These are phyloP conservation scores for Phytopythium montanum DNA, from an alignment of 352 stramenopile genomes.

Conservation along the genomic window DNA sequence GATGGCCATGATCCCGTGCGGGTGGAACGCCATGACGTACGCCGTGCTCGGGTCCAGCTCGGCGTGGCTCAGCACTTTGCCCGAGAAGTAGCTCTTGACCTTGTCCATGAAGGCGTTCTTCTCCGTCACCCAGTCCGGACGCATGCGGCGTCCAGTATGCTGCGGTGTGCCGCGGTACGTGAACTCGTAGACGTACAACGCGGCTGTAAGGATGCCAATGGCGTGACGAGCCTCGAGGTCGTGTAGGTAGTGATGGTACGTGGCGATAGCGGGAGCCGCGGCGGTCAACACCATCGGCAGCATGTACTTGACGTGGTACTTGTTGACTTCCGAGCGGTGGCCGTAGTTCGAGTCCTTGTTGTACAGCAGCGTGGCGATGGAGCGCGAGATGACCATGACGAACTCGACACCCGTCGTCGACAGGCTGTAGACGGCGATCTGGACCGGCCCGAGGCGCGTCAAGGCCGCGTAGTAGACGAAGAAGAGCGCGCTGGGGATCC, in stretches of 20 bases:
- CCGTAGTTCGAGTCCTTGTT: slow-evolving; percentile 55
- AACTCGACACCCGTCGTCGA: slow-evolving; percentile 36
- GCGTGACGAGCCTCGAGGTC: slow-evolving; percentile 38
- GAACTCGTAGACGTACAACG: slow-evolving; percentile 63
- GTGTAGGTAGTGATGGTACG: slow-evolving; percentile 50
- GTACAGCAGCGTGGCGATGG: slow-evolving; percentile 54
- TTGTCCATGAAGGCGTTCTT: slow-evolving; percentile 50
- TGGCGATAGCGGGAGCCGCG: slow-evolving; percentile 36
- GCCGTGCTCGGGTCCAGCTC: slow-evolving; percentile 50
- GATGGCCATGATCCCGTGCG: slow-evolving; percentile 75
- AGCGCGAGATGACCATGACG: slow-evolving; percentile 53
- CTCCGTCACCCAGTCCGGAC: slow-evolving; percentile 33
- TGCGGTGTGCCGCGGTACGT: slow-evolving; percentile 67
- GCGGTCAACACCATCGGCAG: slow-evolving; percentile 34
- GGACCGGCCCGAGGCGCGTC: slow-evolving; percentile 31
- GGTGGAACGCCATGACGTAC: slow-evolving; percentile 79
- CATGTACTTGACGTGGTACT: slow-evolving; percentile 54
- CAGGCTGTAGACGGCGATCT: slow-evolving; percentile 41
- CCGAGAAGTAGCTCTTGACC: slow-evolving; percentile 61
- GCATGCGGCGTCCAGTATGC: slow-evolving; percentile 55
- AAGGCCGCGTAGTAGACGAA: slow-evolving; percentile 47
- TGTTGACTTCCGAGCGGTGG: slow-evolving; percentile 36
- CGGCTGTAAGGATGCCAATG: slow-evolving; percentile 37
- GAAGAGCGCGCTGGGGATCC: slow-evolving; percentile 48
- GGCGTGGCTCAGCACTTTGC: slow-evolving; percentile 51